These are phyloP conservation scores for Fusarium sacchari DNA, from an alignment of 2,329 filamentous ascomycete species.

Conservation along the genomic window DNA sequence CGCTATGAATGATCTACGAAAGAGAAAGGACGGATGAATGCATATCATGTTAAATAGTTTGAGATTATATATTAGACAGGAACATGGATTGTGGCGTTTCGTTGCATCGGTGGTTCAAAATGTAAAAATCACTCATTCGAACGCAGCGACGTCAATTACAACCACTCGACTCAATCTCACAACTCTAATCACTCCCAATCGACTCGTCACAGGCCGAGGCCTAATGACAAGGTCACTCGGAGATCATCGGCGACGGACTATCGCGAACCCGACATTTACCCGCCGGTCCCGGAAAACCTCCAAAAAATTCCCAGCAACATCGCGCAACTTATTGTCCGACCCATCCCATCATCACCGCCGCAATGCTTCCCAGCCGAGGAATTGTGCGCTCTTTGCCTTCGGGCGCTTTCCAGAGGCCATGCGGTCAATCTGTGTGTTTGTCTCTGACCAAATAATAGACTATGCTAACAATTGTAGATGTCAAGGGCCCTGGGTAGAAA, in stretches of 20 bases:
- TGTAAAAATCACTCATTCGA: slow-evolving; percentile 38
- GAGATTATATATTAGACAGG: slow-evolving; percentile 40
- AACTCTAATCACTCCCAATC: not conserved
- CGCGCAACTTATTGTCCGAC: slow-evolving; percentile 27
- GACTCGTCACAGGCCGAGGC: slow-evolving; percentile 17
- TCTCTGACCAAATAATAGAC: not conserved
- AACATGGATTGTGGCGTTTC: slow-evolving; percentile 28
- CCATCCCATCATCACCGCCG: slow-evolving; percentile 41
- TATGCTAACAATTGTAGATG: slow-evolving; percentile 26
- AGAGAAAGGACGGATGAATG: slow-evolving; percentile 22
- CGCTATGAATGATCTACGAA: slow-evolving; percentile 1
- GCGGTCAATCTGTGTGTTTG: slow-evolving; percentile 45
- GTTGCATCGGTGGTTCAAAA: slow-evolving; percentile 22
- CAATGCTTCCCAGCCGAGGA: slow-evolving; percentile 59
- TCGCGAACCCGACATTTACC: slow-evolving; percentile 49
- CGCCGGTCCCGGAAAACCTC: slow-evolving; percentile 40
- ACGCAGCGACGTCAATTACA: not conserved
- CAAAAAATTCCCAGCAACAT: slow-evolving; percentile 44
- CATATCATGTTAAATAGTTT: slow-evolving; percentile 40
- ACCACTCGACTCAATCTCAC: not conserved
- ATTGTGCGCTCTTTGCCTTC: slow-evolving; percentile 53
- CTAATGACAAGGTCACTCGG: slow-evolving; percentile 20
- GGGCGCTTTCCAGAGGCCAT: slow-evolving; percentile 45
- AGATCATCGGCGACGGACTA: slow-evolving; percentile 22
- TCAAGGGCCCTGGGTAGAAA: slow-evolving; percentile 44